A percentile compares a stretch with the other conserved stretches of the same genome.
Evolutionary conservation across 352 stramenopile genomes (phyloP).

Genomic region (Globisporangium abappressorium): DNA sequence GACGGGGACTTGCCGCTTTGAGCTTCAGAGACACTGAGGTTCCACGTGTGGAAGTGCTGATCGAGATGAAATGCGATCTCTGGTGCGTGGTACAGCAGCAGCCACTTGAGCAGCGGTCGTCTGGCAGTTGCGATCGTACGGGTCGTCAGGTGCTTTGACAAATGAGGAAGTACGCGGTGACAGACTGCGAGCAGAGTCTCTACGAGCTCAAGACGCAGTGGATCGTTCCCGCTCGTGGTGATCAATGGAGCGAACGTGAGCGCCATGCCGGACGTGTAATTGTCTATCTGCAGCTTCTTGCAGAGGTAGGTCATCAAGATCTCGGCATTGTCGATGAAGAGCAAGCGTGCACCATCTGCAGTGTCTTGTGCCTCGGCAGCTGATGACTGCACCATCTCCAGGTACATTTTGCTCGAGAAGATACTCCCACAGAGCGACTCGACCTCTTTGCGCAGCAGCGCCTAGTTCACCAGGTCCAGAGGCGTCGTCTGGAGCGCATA

Average conservation of each 20-base stretch:
- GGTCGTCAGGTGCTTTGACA: slow-evolving; percentile 32
- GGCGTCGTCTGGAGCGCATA: slow-evolving; percentile 68
- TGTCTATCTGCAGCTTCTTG: slow-evolving; percentile 51
- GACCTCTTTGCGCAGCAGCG: slow-evolving; percentile 61
- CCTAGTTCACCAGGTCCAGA: slow-evolving; percentile 49
- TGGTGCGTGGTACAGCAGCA: slow-evolving; percentile 77
- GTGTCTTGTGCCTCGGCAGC: slow-evolving; percentile 27
- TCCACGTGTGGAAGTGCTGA: slow-evolving; percentile 71
- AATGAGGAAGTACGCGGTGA: slow-evolving; percentile 45
- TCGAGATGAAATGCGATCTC: slow-evolving; percentile 71
- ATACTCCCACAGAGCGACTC: slow-evolving; percentile 59
- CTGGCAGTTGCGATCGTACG: slow-evolving; percentile 30
- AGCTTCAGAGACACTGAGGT: slow-evolving; percentile 18
- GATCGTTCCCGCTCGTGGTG: slow-evolving; percentile 59
- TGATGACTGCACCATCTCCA: slow-evolving; percentile 26
- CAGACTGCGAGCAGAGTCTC: slow-evolving; percentile 46
- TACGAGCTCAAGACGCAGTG: slow-evolving; percentile 58
- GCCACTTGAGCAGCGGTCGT: slow-evolving; percentile 55
- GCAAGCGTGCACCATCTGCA: slow-evolving; percentile 49
- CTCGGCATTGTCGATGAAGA: slow-evolving; percentile 79
- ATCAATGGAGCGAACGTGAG: slow-evolving; percentile 59
- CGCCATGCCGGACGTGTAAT: slow-evolving; percentile 44
- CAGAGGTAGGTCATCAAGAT: slow-evolving; percentile 66
- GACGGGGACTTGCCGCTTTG: slow-evolving; percentile 12
- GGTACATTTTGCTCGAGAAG: slow-evolving; percentile 57